phyloP scores from a whole-genome alignment of 805 yeast species.

The Barnettozyma sp. region DNA sequence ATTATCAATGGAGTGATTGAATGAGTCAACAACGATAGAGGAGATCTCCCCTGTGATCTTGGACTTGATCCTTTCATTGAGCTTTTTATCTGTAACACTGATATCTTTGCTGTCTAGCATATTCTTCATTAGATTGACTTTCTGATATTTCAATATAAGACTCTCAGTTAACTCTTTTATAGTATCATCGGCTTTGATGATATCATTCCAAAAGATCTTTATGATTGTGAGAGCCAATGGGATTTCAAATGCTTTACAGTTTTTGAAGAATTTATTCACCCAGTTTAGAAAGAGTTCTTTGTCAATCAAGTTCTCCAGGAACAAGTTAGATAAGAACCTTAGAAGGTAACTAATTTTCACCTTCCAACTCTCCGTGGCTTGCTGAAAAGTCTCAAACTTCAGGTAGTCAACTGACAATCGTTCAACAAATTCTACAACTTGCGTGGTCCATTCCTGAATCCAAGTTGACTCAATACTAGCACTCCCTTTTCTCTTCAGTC shows the following conservation, averaged over 20 bases:
- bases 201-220: conserved; percentile 65
- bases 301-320: conserved; percentile 62
- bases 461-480: conserved; percentile 49
- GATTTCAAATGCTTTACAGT: conserved; percentile 33
- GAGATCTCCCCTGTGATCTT: conserved; percentile 24
- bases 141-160: conserved; percentile 42
- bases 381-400: conserved; percentile 28
- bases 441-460: conserved; percentile 88
- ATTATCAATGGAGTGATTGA: conserved; percentile 37
- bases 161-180: conserved; percentile 61
- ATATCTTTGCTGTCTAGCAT: conserved; percentile 31
- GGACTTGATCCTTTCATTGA: conserved; percentile 27
- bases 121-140: conserved; percentile 28
- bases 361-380: conserved; percentile 41
- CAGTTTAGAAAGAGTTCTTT: conserved; percentile 54
- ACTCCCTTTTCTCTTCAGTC: conserved; percentile 43
- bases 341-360: conserved; percentile 52
- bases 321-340: conserved; percentile 56
- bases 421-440: conserved; percentile 55
- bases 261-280: conserved; percentile 47
- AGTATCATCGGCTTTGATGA: conserved; percentile 47
- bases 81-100: conserved; percentile 29
- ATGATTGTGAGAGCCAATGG: conserved; percentile 48
- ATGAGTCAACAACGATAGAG: conserved; percentile 26
- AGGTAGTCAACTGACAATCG: conserved; percentile 22